These are phyloP conservation scores for Marchantia paleacea DNA, from an alignment of 225 moss, liverwort and hornwort species.

Conservation along the genomic window DNA sequence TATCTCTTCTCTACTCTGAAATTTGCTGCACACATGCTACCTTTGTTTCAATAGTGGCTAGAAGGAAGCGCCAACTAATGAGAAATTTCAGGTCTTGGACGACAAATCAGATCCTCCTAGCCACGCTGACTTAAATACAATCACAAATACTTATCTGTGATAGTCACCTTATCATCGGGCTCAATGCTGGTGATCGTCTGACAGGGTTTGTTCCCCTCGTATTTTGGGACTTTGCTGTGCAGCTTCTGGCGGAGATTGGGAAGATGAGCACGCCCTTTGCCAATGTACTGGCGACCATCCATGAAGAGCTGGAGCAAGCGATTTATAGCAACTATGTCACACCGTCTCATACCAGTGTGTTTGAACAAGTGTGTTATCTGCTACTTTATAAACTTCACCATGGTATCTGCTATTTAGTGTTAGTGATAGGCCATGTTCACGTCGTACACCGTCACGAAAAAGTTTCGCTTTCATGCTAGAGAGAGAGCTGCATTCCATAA, in stretches of 20 bases:
- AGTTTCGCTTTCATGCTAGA: no score
- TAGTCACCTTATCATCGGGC: neutral
- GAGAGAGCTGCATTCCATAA: no score
- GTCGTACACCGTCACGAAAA: no score
- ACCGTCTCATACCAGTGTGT: conserved; percentile 32
- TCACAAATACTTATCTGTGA: neutral
- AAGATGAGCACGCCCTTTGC: conserved; percentile 33
- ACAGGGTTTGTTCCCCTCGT: no score
- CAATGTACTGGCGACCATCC: conserved; percentile 35
- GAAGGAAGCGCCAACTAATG: neutral
- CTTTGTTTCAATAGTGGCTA: neutral
- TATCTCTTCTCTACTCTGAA: neutral
- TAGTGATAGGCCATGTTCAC: no score
- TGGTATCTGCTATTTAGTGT: no score
- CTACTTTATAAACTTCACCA: no score
- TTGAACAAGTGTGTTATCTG: conserved; percentile 30
- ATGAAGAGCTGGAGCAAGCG: conserved; percentile 43
- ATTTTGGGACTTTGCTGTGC: neutral
- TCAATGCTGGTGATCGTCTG: no score
- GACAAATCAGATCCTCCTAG: no score
- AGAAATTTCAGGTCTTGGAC: no score
- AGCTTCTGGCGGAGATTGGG: conserved; percentile 38
- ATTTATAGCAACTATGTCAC: conserved; percentile 51
- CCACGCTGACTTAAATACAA: neutral
- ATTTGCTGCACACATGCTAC: neutral